These are phyloP conservation scores for Paratinospora sagittata DNA, from an alignment of 164 flowering plant genomes.

Conservation along the genomic window DNA sequence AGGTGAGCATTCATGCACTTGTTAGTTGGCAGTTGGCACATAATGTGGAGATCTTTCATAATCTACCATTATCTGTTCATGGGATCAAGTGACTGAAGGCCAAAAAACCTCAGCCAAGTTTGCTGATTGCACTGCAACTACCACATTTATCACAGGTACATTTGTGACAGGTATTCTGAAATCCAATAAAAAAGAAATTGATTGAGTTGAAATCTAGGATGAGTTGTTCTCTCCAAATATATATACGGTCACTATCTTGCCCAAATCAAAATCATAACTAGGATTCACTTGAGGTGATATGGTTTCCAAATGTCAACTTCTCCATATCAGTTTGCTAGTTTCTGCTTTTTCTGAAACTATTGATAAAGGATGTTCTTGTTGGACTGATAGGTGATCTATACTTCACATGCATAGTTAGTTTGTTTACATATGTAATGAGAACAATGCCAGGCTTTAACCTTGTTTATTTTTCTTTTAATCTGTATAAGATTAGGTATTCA, in stretches of 20 bases:
- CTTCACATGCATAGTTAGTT: not conserved
- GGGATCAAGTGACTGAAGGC: not conserved
- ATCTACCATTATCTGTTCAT: not conserved
- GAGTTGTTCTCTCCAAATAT: not conserved
- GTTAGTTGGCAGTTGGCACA: not conserved
- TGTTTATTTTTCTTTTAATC: not conserved
- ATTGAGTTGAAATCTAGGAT: not conserved
- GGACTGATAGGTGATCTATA: constrained; percentile 10
- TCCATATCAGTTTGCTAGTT: too few species aligned
- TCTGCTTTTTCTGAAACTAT: too few species aligned
- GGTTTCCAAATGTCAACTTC: too few species aligned
- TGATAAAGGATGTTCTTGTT: not conserved
- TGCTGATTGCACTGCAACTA: not conserved
- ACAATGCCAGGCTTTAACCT: not conserved
- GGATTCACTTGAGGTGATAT: constrained; percentile 9
- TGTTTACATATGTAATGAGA: constrained; percentile 18
- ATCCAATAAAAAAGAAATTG: constrained; percentile 21
- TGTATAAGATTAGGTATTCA: not conserved
- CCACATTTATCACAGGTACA: not conserved
- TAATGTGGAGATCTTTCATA: not conserved
- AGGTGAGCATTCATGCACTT: not conserved
- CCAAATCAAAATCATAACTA: too few species aligned
- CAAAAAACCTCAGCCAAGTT: not conserved
- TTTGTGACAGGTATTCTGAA: not conserved
- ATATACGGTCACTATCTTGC: not conserved